Conservation (phyloP, 805 yeast genomes). For the Schizosaccharomyces lindneri region DNA sequence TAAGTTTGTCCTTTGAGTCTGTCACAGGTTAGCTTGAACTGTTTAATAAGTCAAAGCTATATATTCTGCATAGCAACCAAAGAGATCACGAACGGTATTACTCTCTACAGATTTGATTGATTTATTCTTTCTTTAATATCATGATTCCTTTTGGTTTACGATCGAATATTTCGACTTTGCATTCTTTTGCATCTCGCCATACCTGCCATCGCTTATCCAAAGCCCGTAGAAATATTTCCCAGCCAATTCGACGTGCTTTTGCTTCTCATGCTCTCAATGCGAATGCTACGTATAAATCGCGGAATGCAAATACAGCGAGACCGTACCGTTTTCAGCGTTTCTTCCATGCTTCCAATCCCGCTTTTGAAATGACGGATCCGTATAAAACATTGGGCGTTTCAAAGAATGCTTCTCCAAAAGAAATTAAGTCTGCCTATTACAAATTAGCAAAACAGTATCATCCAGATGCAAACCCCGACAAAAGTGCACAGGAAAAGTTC, state of each 20-base stretch:
- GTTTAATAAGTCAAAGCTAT: too few species aligned
- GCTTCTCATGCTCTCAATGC: too few species aligned
- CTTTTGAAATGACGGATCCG: conserved; percentile 33
- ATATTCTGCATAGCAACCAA: too few species aligned
- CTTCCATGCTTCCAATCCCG: not conserved
- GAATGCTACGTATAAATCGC: too few species aligned
- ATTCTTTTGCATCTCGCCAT: not conserved
- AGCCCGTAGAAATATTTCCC: not conserved
- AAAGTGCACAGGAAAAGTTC: conserved; percentile 65
- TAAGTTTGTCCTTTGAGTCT: too few species aligned
- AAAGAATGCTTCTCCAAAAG: conserved; percentile 44
- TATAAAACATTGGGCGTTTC: conserved; percentile 62
- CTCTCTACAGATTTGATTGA: too few species aligned
- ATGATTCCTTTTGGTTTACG: not conserved
- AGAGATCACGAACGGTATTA: too few species aligned
- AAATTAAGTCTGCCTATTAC: conserved; percentile 84
- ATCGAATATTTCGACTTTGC: not conserved
- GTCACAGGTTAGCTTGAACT: too few species aligned
- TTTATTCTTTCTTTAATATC: not conserved
- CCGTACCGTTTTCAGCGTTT: not conserved
- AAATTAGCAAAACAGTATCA: conserved; percentile 81
- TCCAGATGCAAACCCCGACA: conserved; percentile 88
- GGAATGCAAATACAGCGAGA: too few species aligned
- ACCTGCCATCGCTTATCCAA: not conserved
- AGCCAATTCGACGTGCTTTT: too few species aligned